Evolutionary conservation across 2,329 filamentous ascomycete genomes (phyloP), one percentile per base, ranked within the genome.

Genomic region (Pyrenophora graminea): DNA sequence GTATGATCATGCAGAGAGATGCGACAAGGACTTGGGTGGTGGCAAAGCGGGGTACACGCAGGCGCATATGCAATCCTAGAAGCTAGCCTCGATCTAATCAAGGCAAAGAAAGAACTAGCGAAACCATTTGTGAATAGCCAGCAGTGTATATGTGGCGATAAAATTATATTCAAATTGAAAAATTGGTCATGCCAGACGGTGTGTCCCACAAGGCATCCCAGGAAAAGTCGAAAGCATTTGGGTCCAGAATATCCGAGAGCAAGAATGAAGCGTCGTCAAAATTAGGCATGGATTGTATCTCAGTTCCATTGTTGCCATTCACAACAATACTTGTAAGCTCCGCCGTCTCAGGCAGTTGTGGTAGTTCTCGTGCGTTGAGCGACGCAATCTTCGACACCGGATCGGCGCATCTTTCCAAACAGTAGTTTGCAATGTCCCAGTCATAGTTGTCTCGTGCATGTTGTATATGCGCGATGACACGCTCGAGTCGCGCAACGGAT

Each of bases 351-450:
- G 59, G 55, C 12, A 56, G 56, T 25, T 58, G 59, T 2, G 61
- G 60, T 27, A 45, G 27, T 37, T 64, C 56, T n/a, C 59, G 52
- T 8, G 56, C 55, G 34, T 66, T 67, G 6, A 70, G 45, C 9
- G 64, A 62, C 6, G 68, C 69, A n/a, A 76, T 70, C 45, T 66
- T 70, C 6, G 62, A 58, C 13, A 76, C 71, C 0, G 72, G 62
- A 51, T 72, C 71, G 3, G 67, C 62, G 43, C 72, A 75, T 17
- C 72, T 54, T 36, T 82, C 79, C 3, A 83, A 66, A 38, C 79
- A 82, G 66, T 81, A 82, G 41, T 80, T 77, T 6, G 80, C 80
- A 7, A 83, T 74, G 55, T 83, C 81, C 80, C 81, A 83, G 42
- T 80, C 76, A 58, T 80, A 77, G 43, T 80, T 76, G 25, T 77